Percentiles rank a stretch among this genome's conserved stretches.
Conservation (phyloP, 495 filamentous ascomycete species). For the Penicillium soppii region DNA sequence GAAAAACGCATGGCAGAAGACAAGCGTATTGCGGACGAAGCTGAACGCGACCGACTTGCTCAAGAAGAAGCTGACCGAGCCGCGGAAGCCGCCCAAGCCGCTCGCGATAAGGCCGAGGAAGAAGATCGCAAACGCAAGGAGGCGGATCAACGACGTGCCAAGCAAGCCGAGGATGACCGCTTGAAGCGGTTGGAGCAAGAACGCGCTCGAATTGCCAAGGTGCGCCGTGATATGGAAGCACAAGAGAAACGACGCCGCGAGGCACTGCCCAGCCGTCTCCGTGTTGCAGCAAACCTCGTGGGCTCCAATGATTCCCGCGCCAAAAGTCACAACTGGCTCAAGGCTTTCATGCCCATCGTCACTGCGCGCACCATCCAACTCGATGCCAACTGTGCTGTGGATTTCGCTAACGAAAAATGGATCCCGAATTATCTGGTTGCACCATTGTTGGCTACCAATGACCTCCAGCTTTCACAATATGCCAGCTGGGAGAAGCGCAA, state of each 20-base stretch:
- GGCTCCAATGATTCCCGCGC: slow-evolving; percentile 48
- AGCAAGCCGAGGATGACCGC: slow-evolving; percentile 55
- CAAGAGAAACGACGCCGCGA: slow-evolving; percentile 58
- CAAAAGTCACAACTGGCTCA: slow-evolving; percentile 42
- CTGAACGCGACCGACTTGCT: slow-evolving; percentile 43
- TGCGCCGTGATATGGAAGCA: slow-evolving; percentile 52
- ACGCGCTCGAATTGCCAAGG: slow-evolving; percentile 47
- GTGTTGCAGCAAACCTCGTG: slow-evolving; percentile 48
- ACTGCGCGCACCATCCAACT: slow-evolving; percentile 50
- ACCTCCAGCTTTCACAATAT: slow-evolving; percentile 70
- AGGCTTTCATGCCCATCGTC: slow-evolving; percentile 52
- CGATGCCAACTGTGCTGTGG: slow-evolving; percentile 37
- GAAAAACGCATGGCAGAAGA: slow-evolving; percentile 23
- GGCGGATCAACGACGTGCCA: slow-evolving; percentile 50
- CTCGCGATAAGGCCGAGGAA: slow-evolving; percentile 50
- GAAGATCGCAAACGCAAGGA: slow-evolving; percentile 54
- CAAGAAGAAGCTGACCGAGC: slow-evolving; percentile 45
- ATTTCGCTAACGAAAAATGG: slow-evolving; percentile 63
- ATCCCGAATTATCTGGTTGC: slow-evolving; percentile 75
- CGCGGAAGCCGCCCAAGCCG: slow-evolving; percentile 42
- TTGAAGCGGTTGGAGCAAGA: slow-evolving; percentile 57
- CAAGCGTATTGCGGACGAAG: slow-evolving; percentile 40
- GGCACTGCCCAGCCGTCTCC: slow-evolving; percentile 51
- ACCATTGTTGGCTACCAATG: slow-evolving; percentile 72
- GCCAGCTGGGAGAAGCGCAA: slow-evolving; percentile 63